These are phyloP conservation scores for Alnus glutinosa DNA, from an alignment of 306 rosid genomes.

Conservation along the genomic window DNA sequence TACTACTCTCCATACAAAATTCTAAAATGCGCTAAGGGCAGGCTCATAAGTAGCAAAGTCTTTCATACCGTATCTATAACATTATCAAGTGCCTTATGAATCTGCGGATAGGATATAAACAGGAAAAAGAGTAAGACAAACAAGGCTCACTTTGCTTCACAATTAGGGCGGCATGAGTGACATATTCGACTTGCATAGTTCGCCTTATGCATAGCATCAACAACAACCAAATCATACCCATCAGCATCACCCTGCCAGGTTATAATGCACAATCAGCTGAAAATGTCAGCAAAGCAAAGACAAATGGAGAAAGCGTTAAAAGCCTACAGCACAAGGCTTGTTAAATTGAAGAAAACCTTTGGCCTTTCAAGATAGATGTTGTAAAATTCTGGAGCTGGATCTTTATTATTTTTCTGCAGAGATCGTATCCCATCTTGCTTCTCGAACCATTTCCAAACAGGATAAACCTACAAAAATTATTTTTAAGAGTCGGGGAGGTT, in stretches of 20 bases:
- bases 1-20: background rate
- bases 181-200: conserved; percentile 98
- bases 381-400: conserved; percentile 98
- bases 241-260: conserved; percentile 91
- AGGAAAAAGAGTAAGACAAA: conserved; percentile 12
- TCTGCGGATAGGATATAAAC: conserved; percentile 3
- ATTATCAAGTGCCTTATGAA: background rate
- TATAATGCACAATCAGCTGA: conserved; percentile 11
- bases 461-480: conserved; percentile 71
- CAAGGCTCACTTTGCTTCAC: conserved; percentile 92
- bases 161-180: conserved; percentile 96
- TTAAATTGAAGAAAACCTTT: conserved; percentile 58
- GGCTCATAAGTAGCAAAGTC: background rate
- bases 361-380: conserved; percentile 98
- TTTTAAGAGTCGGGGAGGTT: background rate
- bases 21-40: background rate
- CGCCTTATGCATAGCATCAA: conserved; percentile 99
- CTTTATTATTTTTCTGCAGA: conserved; percentile 83
- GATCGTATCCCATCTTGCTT: conserved; percentile 99
- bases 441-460: conserved; percentile 99
- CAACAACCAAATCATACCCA: conserved; percentile 95
- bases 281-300: conserved; percentile 11
- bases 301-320: conserved; percentile 15
- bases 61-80: conserved; percentile 13
- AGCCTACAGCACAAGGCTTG: conserved; percentile 21